These are phyloP conservation scores for Monascus purpureus DNA, from an alignment of 495 filamentous ascomycete species.

Conservation along the genomic window DNA sequence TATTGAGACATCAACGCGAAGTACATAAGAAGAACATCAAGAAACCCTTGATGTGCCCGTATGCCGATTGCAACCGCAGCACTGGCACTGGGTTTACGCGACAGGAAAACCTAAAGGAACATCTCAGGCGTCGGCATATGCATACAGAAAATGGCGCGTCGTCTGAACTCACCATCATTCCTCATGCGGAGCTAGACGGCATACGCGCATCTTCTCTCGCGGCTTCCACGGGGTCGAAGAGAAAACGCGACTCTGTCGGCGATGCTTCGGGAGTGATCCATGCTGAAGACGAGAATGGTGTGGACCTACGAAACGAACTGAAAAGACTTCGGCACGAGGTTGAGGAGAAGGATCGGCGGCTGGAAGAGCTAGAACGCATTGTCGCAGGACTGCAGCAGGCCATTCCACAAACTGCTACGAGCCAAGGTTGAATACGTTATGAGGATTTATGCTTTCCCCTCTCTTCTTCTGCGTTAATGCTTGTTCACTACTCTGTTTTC, in stretches of 20 bases:
- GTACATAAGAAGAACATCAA: conserved; percentile 78
- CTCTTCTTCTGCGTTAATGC: neutral
- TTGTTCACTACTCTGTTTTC: too few species aligned
- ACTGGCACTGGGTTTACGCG: conserved; percentile 70
- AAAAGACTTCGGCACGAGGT: conserved; percentile 43
- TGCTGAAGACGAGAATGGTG: conserved; percentile 26
- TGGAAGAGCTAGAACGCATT: conserved; percentile 31
- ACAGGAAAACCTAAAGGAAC: conserved; percentile 83
- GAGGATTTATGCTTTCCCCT: neutral
- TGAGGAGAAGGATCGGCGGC: conserved; percentile 34
- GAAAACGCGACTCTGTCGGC: conserved; percentile 32
- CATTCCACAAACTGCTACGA: conserved; percentile 18
- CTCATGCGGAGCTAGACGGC: conserved; percentile 16
- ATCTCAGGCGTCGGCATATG: conserved; percentile 72
- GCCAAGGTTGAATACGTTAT: conserved; percentile 1
- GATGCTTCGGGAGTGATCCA: conserved; percentile 13
- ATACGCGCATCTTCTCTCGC: conserved; percentile 13
- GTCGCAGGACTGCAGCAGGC: conserved; percentile 30
- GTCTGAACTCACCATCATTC: conserved; percentile 18
- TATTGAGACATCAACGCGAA: conserved; percentile 78
- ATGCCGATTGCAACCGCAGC: conserved; percentile 75
- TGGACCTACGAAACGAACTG: conserved; percentile 41
- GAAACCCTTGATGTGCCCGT: conserved; percentile 69
- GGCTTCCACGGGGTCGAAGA: conserved; percentile 16
- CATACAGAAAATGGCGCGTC: conserved; percentile 32